A percentile compares a stretch with the other conserved stretches of the same genome.
Evolutionary conservation across 2,329 filamentous ascomycete species (phyloP).

Genomic region (Gnomoniopsis smithogilvyi): DNA sequence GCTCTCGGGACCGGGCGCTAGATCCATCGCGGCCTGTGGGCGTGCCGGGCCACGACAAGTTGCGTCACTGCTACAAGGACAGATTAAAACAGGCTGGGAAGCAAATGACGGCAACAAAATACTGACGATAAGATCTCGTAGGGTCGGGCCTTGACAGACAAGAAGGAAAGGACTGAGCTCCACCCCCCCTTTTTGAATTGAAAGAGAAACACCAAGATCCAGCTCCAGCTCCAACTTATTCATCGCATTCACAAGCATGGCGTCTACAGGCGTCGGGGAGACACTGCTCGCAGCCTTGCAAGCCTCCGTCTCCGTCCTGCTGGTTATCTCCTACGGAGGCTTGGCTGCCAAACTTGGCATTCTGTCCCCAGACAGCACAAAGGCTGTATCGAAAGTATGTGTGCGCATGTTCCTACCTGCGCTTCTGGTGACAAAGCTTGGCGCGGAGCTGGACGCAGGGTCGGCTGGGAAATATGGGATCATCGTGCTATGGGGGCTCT

Average conservation of each 20-base stretch:
- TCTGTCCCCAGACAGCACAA: slow-evolving; percentile 32
- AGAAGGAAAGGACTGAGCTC: neutral
- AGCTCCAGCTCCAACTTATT: neutral
- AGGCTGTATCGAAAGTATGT: slow-evolving; percentile 42
- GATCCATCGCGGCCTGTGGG: too few relatives aligned
- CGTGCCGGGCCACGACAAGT: too few relatives aligned
- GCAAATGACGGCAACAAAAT: neutral
- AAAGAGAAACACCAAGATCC: neutral
- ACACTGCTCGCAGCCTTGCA: slow-evolving; percentile 44
- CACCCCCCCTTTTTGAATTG: neutral
- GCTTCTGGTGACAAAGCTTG: slow-evolving; percentile 43
- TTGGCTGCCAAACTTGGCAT: slow-evolving; percentile 36
- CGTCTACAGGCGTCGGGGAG: slow-evolving; percentile 26
- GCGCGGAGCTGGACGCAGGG: slow-evolving; percentile 35
- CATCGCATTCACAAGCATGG: slow-evolving; percentile 7
- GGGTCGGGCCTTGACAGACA: neutral
- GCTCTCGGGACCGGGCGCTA: too few relatives aligned
- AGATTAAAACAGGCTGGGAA: neutral
- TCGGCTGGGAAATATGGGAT: slow-evolving; percentile 35
- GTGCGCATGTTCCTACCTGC: slow-evolving; percentile 45
- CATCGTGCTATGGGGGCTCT: slow-evolving; percentile 38
- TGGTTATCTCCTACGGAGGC: slow-evolving; percentile 43
- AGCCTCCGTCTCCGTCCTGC: slow-evolving; percentile 43
- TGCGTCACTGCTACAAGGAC: too few relatives aligned
- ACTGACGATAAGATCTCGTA: neutral